Evolutionary conservation across 2,329 filamentous ascomycete genomes (phyloP).

Genomic region (Alternaria postmessia): DNA sequence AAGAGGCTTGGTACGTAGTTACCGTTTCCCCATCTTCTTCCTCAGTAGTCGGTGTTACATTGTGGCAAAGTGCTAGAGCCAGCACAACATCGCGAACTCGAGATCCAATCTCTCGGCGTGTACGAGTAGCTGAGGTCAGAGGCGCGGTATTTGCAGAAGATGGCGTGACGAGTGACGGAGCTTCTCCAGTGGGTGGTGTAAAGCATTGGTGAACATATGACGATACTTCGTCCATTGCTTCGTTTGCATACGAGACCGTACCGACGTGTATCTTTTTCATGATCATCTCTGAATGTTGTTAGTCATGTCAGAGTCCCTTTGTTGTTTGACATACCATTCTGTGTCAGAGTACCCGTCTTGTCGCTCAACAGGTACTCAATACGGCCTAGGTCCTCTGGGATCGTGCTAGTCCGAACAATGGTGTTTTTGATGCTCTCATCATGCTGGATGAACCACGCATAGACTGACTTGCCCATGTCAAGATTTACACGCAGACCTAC

Average conservation of each 20-base stretch:
- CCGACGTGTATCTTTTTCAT: slow-evolving; percentile 99
- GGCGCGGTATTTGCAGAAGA: slow-evolving; percentile 74
- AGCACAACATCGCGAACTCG: slow-evolving; percentile 92
- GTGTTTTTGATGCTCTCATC: slow-evolving; percentile 90
- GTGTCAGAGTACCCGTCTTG: slow-evolving; percentile 97
- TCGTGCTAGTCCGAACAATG: slow-evolving; percentile 94
- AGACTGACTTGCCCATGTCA: slow-evolving; percentile 96
- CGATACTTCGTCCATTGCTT: slow-evolving; percentile 97
- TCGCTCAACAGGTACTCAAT: slow-evolving; percentile 97
- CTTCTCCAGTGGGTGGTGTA: slow-evolving; percentile 52
- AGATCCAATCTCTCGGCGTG: slow-evolving; percentile 89
- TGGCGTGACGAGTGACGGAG: slow-evolving; percentile 70
- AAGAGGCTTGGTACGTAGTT: slow-evolving; percentile 94
- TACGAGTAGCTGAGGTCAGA: slow-evolving; percentile 74
- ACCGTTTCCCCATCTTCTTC: slow-evolving; percentile 78
- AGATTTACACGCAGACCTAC: slow-evolving; percentile 96
- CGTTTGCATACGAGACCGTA: slow-evolving; percentile 96
- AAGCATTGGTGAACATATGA: slow-evolving; percentile 89
- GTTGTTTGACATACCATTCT: slow-evolving; percentile 70
- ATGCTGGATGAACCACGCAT: slow-evolving; percentile 92
- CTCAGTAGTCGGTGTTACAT: slow-evolving; percentile 91
- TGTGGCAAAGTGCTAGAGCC: slow-evolving; percentile 92
- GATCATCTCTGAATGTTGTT: slow-evolving; percentile 76
- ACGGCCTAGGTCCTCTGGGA: slow-evolving; percentile 92
- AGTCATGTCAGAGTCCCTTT: slow-evolving; percentile 17